Evolutionary conservation across 2,329 filamentous ascomycete genomes (phyloP).

Genomic region (Pseudogymnoascus sp.): DNA sequence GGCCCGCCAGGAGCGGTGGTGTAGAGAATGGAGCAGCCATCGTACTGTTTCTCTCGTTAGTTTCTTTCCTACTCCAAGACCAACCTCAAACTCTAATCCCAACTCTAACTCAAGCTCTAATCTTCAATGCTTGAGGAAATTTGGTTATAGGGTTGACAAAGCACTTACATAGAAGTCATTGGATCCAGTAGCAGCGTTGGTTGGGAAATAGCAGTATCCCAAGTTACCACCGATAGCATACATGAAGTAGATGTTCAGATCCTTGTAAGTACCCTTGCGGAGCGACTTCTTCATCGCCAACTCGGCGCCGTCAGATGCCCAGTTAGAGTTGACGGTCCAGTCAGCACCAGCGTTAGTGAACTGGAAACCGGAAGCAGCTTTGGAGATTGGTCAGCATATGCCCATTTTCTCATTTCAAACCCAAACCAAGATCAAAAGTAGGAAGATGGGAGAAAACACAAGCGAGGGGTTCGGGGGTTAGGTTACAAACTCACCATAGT

Average conservation of each 20-base stretch:
- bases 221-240: conserved; percentile 21
- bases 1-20: conserved; percentile 36
- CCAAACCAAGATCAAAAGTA: neutral
- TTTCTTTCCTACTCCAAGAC: conserved; percentile 7
- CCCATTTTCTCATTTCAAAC: neutral
- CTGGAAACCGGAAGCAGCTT: conserved; percentile 25
- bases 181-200: conserved; percentile 26
- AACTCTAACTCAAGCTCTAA: neutral
- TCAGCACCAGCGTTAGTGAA: conserved; percentile 29
- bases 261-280: conserved; percentile 34
- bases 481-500: conserved; percentile 15
- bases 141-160: neutral
- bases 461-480: neutral
- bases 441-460: neutral
- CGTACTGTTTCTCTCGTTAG: conserved; percentile 13
- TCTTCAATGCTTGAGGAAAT: neutral
- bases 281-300: conserved; percentile 41
- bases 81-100: conserved; percentile 8
- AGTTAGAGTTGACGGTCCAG: conserved; percentile 30
- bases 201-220: conserved; percentile 27
- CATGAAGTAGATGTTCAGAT: conserved; percentile 31
- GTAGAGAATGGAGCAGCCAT: conserved; percentile 37
- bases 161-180: conserved; percentile 28
- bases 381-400: conserved; percentile 19
- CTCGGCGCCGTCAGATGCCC: conserved; percentile 32